Evolutionary conservation across 148 eudicot species (phyloP).

Genomic region (Polygonum aviculare): DNA sequence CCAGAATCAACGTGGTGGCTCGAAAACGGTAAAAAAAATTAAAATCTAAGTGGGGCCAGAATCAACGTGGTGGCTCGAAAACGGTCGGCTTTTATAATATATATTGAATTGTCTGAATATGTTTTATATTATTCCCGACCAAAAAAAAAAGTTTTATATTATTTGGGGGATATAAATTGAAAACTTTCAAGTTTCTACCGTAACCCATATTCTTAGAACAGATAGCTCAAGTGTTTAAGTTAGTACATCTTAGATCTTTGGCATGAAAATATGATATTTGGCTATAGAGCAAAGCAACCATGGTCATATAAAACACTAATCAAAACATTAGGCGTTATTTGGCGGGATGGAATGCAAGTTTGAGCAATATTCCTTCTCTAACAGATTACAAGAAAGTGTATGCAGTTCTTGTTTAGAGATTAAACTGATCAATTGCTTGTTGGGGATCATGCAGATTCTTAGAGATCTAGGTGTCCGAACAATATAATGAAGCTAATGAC

Average conservation of each 20-base stretch:
- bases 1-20: no score
- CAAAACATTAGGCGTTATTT: not conserved
- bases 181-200: no score
- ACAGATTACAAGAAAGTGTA: not conserved
- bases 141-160: no score
- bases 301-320: not conserved
- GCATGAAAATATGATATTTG: not conserved
- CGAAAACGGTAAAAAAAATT: no score
- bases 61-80: no score
- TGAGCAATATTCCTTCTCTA: not conserved
- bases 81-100: no score
- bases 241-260: not conserved
- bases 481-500: constrained; percentile 68
- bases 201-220: no score
- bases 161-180: not conserved
- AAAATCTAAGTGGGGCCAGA: no score
- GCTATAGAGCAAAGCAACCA: not conserved
- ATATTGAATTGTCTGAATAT: not conserved
- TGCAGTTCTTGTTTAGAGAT: not conserved
- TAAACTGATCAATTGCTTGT: not conserved
- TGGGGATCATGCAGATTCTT: constrained; percentile 35
- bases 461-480: constrained; percentile 62
- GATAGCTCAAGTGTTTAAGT: no score
- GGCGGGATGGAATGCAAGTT: not conserved
- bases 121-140: not conserved